A percentile compares a stretch with the other conserved stretches of the same genome.
These are phyloP conservation scores for Biscogniauxia mediterranea DNA, from an alignment of 2,329 filamentous ascomycete genomes.

Conservation along the genomic window DNA sequence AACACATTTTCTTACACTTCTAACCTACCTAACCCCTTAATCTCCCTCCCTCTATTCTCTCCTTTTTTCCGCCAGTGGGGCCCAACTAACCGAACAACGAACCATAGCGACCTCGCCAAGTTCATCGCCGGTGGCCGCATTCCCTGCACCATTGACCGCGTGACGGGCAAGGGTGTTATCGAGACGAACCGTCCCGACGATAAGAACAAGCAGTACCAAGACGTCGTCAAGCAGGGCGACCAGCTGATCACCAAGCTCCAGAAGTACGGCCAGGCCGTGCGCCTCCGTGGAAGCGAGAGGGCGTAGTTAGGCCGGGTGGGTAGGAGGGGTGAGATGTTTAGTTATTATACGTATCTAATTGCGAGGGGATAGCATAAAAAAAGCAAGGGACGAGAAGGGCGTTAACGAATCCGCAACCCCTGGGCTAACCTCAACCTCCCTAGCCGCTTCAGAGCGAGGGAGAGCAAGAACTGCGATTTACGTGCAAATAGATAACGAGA, in stretches of 20 bases:
- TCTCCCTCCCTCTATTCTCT: neutral
- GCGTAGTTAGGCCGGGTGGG: conserved; percentile 50
- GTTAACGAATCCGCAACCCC: neutral
- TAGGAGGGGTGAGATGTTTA: neutral
- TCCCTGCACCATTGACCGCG: conserved; percentile 94
- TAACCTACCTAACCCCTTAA: neutral
- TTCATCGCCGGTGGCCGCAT: conserved; percentile 96
- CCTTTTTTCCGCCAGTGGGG: neutral
- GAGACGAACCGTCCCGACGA: conserved; percentile 97
- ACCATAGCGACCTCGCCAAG: conserved; percentile 78
- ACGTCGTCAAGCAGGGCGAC: conserved; percentile 96
- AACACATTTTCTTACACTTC: neutral
- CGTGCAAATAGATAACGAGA: conserved; percentile 12
- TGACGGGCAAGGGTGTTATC: conserved; percentile 93
- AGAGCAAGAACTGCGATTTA: neutral
- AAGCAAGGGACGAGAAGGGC: neutral
- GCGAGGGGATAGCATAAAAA: neutral
- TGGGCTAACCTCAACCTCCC: neutral
- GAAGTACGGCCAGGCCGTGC: conserved; percentile 96
- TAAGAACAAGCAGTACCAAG: conserved; percentile 99
- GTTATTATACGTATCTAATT: neutral
- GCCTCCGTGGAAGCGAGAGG: conserved; percentile 90
- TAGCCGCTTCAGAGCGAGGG: neutral
- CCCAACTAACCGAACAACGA: conserved; percentile 7
- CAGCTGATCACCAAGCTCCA: conserved; percentile 98